Percentiles rank a stretch among this genome's conserved stretches.
These are phyloP conservation scores for Boletus tylopilopsis DNA, from an alignment of 768 basidiomycete genomes.

Conservation along the genomic window DNA sequence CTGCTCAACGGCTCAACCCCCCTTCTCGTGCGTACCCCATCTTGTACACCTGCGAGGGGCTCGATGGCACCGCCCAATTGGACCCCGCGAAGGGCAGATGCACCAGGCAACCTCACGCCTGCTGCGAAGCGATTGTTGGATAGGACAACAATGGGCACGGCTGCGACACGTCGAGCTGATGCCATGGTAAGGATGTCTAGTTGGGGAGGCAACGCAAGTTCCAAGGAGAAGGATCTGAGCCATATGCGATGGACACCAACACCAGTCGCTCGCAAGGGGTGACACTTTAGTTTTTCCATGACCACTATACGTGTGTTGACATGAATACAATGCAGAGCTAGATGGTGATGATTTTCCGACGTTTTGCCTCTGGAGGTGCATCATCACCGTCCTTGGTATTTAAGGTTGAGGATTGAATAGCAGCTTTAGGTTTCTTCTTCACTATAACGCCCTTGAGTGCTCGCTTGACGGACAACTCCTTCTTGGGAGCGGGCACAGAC, in stretches of 20 bases:
- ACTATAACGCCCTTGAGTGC: conserved; percentile 75
- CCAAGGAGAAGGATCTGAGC: conserved; percentile 59
- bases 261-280: conserved; percentile 40
- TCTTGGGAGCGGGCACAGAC: conserved; percentile 43
- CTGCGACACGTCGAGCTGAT: conserved; percentile 61
- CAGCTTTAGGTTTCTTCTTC: conserved; percentile 63
- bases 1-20: conserved; percentile 44
- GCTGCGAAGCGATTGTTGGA: conserved; percentile 77
- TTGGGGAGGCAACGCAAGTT: conserved; percentile 48
- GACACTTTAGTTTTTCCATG: conserved; percentile 8
- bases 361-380: conserved; percentile 49
- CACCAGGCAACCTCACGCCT: conserved; percentile 77
- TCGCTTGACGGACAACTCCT: conserved; percentile 52
- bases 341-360: conserved; percentile 47
- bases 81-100: conserved; percentile 75
- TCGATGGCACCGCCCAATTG: conserved; percentile 77
- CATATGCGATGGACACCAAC: conserved; percentile 79
- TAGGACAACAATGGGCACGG: conserved; percentile 62
- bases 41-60: conserved; percentile 34
- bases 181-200: conserved; percentile 55
- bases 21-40: conserved; percentile 25
- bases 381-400: conserved; percentile 17
- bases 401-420: conserved; percentile 10
- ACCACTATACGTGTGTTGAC: conserved; percentile 2
- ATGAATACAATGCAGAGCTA: conserved; percentile 21